These are phyloP conservation scores for Aspergillus glaucus DNA, from an alignment of 2,329 filamentous ascomycete species.

Conservation along the genomic window DNA sequence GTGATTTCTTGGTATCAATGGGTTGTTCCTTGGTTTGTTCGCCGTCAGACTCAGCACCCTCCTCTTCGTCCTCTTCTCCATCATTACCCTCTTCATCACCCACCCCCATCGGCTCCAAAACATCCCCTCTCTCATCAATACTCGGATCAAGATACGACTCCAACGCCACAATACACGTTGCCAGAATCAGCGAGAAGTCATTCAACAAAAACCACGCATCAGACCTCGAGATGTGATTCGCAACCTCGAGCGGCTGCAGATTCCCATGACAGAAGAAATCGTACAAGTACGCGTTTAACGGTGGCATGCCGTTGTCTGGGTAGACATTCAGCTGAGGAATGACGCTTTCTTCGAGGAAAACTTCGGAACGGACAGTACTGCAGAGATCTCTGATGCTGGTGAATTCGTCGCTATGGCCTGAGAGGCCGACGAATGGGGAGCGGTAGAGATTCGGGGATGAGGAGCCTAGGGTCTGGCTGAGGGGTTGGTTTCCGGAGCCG, in stretches of 20 bases:
- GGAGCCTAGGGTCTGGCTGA: slow-evolving; percentile 1
- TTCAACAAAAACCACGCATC: slow-evolving; percentile 71
- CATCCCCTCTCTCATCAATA: not conserved
- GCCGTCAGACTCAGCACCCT: not conserved
- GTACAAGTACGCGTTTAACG: slow-evolving; percentile 47
- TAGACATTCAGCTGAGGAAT: slow-evolving; percentile 63
- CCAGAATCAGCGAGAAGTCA: slow-evolving; percentile 51
- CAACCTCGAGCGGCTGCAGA: slow-evolving; percentile 51
- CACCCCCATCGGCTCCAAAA: not conserved
- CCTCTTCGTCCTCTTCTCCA: not conserved
- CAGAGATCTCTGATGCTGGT: slow-evolving; percentile 62
- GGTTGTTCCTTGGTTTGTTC: not conserved
- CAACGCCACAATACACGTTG: slow-evolving; percentile 29
- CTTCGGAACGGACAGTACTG: slow-evolving; percentile 55
- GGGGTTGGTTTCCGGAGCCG: slow-evolving; percentile 31
- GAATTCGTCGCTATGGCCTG: slow-evolving; percentile 61
- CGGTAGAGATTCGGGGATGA: slow-evolving; percentile 37
- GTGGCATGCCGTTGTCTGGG: slow-evolving; percentile 47
- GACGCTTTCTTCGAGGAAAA: slow-evolving; percentile 69
- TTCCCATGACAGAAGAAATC: slow-evolving; percentile 74
- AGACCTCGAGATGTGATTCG: slow-evolving; percentile 60
- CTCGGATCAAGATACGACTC: slow-evolving; percentile 25
- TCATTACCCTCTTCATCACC: not conserved
- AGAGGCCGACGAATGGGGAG: slow-evolving; percentile 66
- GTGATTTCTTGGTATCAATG: not conserved